These are phyloP conservation scores for Aspergillus sp. DNA, from an alignment of 2,329 filamentous ascomycete species.

Conservation along the genomic window DNA sequence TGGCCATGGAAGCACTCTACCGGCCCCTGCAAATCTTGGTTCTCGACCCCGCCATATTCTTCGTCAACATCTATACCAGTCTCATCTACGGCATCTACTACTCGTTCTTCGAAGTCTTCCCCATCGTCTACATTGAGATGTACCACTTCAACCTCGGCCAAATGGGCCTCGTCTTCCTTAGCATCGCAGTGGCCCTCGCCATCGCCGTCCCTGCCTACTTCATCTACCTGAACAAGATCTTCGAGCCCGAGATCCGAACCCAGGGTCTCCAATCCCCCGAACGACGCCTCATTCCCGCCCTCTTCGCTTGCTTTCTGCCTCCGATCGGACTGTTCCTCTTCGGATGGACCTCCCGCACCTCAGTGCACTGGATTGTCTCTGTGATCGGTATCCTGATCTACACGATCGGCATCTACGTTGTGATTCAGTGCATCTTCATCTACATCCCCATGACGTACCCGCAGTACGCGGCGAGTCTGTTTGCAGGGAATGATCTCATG, in stretches of 20 bases:
- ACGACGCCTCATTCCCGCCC: constrained; percentile 54
- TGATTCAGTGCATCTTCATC: constrained; percentile 45
- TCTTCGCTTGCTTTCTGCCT: constrained; percentile 54
- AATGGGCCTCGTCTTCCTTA: constrained; percentile 60
- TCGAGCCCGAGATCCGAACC: constrained; percentile 52
- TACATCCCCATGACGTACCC: constrained; percentile 34
- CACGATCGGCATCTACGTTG: constrained; percentile 34
- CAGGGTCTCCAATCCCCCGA: constrained; percentile 55
- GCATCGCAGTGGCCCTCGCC: constrained; percentile 51
- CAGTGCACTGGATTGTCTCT: constrained; percentile 34
- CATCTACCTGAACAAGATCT: constrained; percentile 53
- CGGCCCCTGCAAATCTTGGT: constrained; percentile 62
- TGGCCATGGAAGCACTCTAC: constrained; percentile 54
- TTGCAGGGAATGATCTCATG: constrained; percentile 38
- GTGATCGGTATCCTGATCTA: constrained; percentile 44
- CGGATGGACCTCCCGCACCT: constrained; percentile 18
- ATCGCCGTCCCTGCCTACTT: constrained; percentile 55
- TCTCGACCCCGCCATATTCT: constrained; percentile 63
- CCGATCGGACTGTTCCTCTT: constrained; percentile 62
- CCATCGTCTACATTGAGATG: constrained; percentile 60
- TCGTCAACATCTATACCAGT: constrained; percentile 63
- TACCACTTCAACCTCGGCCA: constrained; percentile 62
- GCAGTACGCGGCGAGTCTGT: constrained; percentile 30
- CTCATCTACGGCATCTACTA: constrained; percentile 56
- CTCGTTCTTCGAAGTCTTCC: constrained; percentile 67